Base-by-base conservation (phyloP, 2,329 filamentous ascomycete species). In the Coniella vitis region DNA sequence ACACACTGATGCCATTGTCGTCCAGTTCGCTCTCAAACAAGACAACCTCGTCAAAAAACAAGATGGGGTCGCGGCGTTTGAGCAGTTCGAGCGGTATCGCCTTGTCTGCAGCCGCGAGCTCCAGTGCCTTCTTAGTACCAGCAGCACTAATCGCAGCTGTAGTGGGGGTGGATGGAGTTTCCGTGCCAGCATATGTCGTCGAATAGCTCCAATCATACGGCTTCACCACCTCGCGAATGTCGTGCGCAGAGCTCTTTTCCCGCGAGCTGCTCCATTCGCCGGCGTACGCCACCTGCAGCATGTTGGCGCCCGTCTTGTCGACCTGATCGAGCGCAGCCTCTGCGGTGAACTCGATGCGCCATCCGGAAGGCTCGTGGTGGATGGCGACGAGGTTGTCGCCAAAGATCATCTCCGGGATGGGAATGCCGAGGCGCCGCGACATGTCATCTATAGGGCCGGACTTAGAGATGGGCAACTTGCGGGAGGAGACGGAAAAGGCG, bases 121-220 rank as follows among this genome's bases (percentile, higher is more conserved):
- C 38, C n/a, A 45, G 49, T 36, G 43, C 32, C 5, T 32, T 40
- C 10, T 37, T 29, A 29, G 5, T 29, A 29, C 10, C 25, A 29
- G 25, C 10, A 10, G 25, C 25, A 10, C 5, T 29, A 29, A 10
- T 10, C 5, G 25, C 25, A 29, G 25, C 25, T 5, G 25, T 10
- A 29, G 25, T 56, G 4, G 31, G 20, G 38, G 25, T 36, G 10
- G 17, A 9, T n/a, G 64, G 51, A 50, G 60, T 45, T 52, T 69
- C 63, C 3, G 85, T 88, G 44, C 93, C 93, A 49, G 76, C 78
- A 68, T 95, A 98, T 57, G 84, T 78, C 32, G 91, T 95, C 56
- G 83, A 93, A 69, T 97, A 98, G 54, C 89, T 95, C 93, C 93
- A 98, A 70, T 98, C 93, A 65, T 94, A 98, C 3, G 91, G 90